A percentile compares a stretch with the other conserved stretches of the same genome.
phyloP scores from a whole-genome alignment of 2,329 filamentous ascomycete species.

The Neonectria faginata region DNA sequence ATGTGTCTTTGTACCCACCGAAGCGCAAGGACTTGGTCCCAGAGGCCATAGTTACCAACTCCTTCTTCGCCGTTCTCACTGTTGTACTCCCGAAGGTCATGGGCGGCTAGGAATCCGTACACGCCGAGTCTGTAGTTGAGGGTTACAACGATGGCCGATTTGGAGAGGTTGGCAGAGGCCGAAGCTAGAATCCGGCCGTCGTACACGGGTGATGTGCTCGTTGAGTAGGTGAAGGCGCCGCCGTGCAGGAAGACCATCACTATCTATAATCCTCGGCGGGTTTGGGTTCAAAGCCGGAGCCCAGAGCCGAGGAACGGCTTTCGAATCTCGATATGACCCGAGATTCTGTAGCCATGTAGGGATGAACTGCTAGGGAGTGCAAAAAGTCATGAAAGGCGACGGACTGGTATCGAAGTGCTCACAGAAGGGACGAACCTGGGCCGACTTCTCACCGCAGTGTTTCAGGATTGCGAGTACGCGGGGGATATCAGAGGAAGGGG shows the following conservation, averaged over 20 bases:
- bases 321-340: too few species aligned
- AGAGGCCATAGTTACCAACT: conserved; percentile 6
- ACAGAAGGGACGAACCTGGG: conserved; percentile 64
- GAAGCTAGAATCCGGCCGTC: conserved; percentile 22
- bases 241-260: conserved; percentile 32
- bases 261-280: too few species aligned
- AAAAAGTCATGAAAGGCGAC: conserved; percentile 55
- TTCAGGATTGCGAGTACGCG: conserved; percentile 62
- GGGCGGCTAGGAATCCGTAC: conserved; percentile 28
- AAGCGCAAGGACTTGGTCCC: conserved; percentile 11
- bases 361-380: conserved; percentile 23
- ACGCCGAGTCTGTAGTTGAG: conserved; percentile 27
- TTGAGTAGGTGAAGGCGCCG: conserved; percentile 27
- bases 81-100: conserved; percentile 23
- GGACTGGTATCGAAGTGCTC: conserved; percentile 69
- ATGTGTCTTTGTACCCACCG: conserved; percentile 6
- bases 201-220: conserved; percentile 21
- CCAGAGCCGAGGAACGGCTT: too few species aligned
- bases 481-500: conserved; percentile 70
- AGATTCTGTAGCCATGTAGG: too few species aligned
- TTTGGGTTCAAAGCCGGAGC: too few species aligned
- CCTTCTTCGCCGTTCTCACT: conserved; percentile 6
- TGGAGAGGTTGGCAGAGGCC: neutral
- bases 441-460: conserved; percentile 54
- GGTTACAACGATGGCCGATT: conserved; percentile 19